Base-by-base conservation (phyloP, 1,139 yeast species). In the Kazachstania sp. region DNA sequence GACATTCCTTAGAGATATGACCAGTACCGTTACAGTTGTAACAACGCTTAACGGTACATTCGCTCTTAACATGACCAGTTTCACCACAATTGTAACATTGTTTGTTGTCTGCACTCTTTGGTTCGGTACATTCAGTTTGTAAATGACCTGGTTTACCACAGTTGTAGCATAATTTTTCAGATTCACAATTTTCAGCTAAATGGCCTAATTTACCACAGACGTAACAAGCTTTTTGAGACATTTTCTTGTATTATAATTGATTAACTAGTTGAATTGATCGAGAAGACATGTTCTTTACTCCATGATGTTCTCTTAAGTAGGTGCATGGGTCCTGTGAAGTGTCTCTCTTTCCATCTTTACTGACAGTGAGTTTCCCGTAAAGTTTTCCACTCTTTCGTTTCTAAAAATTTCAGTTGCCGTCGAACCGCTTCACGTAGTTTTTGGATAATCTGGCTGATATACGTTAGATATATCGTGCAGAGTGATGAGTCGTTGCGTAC, bases 191-290 rank as follows among this genome's bases (percentile, higher is more conserved):
- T 66, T 84, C 95, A 54, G 95, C 95, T 64, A 86, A 77, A 74
- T 87, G 95, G 59, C 95, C 95, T 57, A 84, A 77, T 72, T 86
- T 86, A 63, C 96, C 95, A 73, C 96, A 88, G 71, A 86, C 86
- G 77, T 79, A 84, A 74, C 94, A 84, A 57, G 88, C 83, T 78
- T 84, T 83, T 71, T 86, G 87, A 72, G 80, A 83, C 68, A 78
- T 64, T 43, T 12, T 41, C 6, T 18, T 18, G 13, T 15, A 16
- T 29, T 28, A 13, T 30, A 38, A 37, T 19, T 20, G 26, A 20
- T 32, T 32, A 4, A 15, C 28, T 23, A 23, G 9, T 9, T 23
- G 8, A n/a, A n/a, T n/a, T n/a, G n/a, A 23, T 23, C 8, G n/a
- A n/a, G n/a, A n/a, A n/a, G n/a, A n/a, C n/a, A n/a, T n/a, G n/a